phyloP scores from a whole-genome alignment of 441 rosid genomes.

The Brassica hybrid region DNA sequence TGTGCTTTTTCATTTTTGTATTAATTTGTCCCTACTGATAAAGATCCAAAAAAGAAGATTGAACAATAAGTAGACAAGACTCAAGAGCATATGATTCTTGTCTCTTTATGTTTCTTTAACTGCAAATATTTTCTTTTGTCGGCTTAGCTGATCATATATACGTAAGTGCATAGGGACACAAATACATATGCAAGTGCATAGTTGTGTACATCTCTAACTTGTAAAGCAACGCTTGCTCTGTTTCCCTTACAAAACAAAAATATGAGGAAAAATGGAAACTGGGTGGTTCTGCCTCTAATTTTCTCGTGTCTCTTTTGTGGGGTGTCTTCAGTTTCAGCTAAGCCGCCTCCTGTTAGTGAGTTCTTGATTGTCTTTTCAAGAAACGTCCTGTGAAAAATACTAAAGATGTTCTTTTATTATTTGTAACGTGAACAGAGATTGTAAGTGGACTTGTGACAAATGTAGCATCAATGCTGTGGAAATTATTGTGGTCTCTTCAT shows the following conservation, averaged over 20 bases:
- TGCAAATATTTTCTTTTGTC: slow-evolving; percentile 41
- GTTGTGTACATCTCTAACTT: slow-evolving; percentile 4
- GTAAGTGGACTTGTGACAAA: slow-evolving; percentile 63
- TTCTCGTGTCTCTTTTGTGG: slow-evolving; percentile 53
- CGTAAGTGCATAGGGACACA: slow-evolving; percentile 3
- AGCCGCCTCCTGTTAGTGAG: slow-evolving; percentile 86
- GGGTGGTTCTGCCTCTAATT: slow-evolving; percentile 48
- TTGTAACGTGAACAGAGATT: slow-evolving; percentile 49
- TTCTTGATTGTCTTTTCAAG: slow-evolving; percentile 7
- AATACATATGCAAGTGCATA: background rate
- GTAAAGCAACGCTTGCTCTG: slow-evolving; percentile 28
- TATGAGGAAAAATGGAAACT: slow-evolving; percentile 28
- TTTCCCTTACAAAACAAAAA: background rate
- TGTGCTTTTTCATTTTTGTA: slow-evolving; percentile 27
- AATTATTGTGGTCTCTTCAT: slow-evolving; percentile 72
- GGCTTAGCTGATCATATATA: slow-evolving; percentile 22
- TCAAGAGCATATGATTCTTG: slow-evolving; percentile 44
- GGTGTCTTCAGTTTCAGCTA: slow-evolving; percentile 72
- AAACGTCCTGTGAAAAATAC: background rate
- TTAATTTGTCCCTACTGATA: slow-evolving; percentile 28
- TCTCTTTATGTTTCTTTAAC: slow-evolving; percentile 40
- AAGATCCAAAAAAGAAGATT: slow-evolving; percentile 21
- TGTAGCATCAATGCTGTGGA: slow-evolving; percentile 63
- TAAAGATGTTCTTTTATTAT: slow-evolving; percentile 5
- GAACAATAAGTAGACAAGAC: slow-evolving; percentile 38